Evolutionary conservation across 75 land plant genomes (phyloP), one percentile per base, ranked within the genome.

Genomic region (Pinus tabuliformis): DNA sequence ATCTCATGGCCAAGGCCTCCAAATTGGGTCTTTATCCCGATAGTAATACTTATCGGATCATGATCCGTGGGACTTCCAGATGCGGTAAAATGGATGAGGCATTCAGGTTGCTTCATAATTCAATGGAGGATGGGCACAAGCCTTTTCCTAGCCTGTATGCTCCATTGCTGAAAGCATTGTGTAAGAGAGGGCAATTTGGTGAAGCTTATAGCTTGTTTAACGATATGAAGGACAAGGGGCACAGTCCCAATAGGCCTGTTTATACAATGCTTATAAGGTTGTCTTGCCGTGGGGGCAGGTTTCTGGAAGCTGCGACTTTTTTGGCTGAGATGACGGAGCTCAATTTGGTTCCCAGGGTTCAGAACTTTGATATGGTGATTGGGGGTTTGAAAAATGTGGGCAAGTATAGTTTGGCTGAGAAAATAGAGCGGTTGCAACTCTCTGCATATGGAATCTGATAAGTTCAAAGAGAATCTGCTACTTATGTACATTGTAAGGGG

Each of bases 121-220:
- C 82, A 9, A 76, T 91, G 77, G 90, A 86, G 28, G 92, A 83
- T 42, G 92, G 92, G 54, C 82, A 81, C 57, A 75, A 56, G 77
- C 94, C 94, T 3, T 87, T 84, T 56, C 94, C 93, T n/a, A 88
- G 93, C 54, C 76, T 89, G 59, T 91, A 91, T 73, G 87, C 89
- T 3, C 83, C 91, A 9, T 73, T 91, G 30, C 39, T 91, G 9
- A 89, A 91, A 75, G 89, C 85, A 2, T 74, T 93, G 65, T 82
- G 84, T 72, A 85, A 77, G 81, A 72, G 42, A n/a, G 96, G 87
- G 24, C 83, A 81, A 63, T 85, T 89, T 77, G 83, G 74, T 65
- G 94, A 89, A 75, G 96, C 94, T 1, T 85, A 87, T 56, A 73
- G 84, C 45, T 88, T 93, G 63, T 93, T 91, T 72, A 77, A 83